Evolutionary conservation across 2,329 filamentous ascomycete genomes (phyloP).

Genomic region (Cercospora janseana): DNA sequence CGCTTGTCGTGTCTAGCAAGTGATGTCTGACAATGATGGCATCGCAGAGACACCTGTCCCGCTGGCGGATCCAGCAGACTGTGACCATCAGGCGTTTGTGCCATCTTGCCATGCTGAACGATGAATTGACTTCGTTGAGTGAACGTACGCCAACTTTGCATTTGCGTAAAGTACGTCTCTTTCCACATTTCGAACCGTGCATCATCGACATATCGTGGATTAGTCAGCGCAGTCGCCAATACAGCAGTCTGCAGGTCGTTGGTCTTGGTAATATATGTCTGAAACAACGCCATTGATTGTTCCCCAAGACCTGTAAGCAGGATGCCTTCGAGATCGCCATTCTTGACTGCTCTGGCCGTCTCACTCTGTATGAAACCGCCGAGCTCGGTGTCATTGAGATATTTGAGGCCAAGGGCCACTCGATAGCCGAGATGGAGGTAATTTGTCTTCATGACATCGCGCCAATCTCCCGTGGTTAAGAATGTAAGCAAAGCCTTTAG

Average conservation of each 20-base stretch:
- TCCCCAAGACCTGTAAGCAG: conserved; percentile 76
- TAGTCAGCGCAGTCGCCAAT: conserved; percentile 69
- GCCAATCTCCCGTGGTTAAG: conserved; percentile 75
- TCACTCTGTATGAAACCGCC: conserved; percentile 50
- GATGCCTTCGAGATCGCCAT: conserved; percentile 73
- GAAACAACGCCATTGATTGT: conserved; percentile 69
- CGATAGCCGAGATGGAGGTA: conserved; percentile 74
- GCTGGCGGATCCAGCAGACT: conserved; percentile 64
- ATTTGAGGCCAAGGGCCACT: conserved; percentile 68
- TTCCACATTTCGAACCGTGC: conserved; percentile 73
- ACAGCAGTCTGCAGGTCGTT: conserved; percentile 77
- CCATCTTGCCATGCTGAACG: conserved; percentile 69
- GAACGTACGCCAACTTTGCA: conserved; percentile 70
- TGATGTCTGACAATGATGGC: conserved; percentile 67
- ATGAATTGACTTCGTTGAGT: conserved; percentile 75
- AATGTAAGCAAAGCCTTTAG: conserved; percentile 75
- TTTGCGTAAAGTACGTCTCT: conserved; percentile 67
- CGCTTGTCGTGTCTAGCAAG: conserved; percentile 49
- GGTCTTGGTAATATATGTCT: conserved; percentile 71
- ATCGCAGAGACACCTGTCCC: conserved; percentile 71
- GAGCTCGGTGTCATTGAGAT: conserved; percentile 59
- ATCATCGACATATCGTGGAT: conserved; percentile 74
- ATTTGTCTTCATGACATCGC: conserved; percentile 67
- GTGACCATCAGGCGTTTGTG: conserved; percentile 60
- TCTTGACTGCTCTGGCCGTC: conserved; percentile 58